A percentile compares a stretch with the other conserved stretches of the same genome.
These are phyloP conservation scores for Poteriospumella lacustris DNA, from an alignment of 108 stramenopile species.

Conservation along the genomic window DNA sequence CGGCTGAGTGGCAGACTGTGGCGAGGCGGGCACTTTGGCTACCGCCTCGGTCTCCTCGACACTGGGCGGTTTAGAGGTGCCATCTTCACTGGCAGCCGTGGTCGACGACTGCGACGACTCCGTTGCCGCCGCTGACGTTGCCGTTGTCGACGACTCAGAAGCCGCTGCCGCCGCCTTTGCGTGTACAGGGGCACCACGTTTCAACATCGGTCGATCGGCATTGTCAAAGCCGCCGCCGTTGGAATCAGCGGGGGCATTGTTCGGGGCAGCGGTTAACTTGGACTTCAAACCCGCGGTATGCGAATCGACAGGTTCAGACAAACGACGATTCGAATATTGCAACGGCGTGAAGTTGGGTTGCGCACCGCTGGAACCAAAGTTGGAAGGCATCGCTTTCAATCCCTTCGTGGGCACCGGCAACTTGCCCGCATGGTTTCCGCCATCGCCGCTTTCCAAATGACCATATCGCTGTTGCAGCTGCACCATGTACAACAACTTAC, in stretches of 20 bases:
- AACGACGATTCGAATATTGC: background rate
- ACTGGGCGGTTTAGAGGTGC: background rate
- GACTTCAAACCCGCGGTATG: background rate
- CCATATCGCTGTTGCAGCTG: background rate
- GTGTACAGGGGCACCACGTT: background rate
- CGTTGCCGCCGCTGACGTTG: background rate
- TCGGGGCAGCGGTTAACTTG: background rate
- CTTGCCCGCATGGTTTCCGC: background rate
- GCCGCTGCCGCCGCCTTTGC: background rate
- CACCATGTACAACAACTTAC: background rate
- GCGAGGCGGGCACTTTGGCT: background rate
- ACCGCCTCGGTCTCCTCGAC: background rate
- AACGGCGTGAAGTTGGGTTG: background rate
- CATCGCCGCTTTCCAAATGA: background rate
- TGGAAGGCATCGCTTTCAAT: background rate
- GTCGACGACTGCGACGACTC: background rate
- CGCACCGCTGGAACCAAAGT: background rate
- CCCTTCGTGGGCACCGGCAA: background rate
- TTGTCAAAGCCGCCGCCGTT: no score
- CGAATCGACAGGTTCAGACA: background rate
- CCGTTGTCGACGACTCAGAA: background rate
- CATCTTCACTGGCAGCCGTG: background rate
- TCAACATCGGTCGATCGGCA: background rate
- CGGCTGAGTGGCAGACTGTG: background rate
- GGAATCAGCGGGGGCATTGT: no score